phyloP scores from a whole-genome alignment of 805 yeast genomes.

The Isabelozyma rhagii region DNA sequence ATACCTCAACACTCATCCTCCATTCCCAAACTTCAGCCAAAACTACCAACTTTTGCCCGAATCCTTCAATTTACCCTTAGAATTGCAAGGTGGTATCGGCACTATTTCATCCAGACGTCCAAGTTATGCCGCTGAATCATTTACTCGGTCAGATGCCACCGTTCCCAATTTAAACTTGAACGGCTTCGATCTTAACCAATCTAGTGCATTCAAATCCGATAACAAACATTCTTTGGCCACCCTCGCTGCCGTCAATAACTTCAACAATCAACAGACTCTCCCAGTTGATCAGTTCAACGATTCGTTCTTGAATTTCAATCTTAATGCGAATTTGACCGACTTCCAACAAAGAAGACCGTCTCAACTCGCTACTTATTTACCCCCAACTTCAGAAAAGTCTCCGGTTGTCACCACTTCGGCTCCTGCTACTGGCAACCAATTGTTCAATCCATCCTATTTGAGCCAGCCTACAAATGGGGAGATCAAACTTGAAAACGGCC shows the following conservation, averaged over 20 bases:
- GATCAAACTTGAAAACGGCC: conserved; percentile 58
- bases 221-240: conserved; percentile 15
- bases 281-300: conserved; percentile 25
- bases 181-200: not conserved
- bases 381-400: not conserved
- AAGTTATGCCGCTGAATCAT: conserved; percentile 66
- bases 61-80: conserved; percentile 50
- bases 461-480: conserved; percentile 1
- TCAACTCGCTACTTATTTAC: conserved; percentile 24
- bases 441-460: not conserved
- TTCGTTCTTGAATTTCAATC: conserved; percentile 23
- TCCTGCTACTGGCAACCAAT: not conserved
- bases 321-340: conserved; percentile 32
- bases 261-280: conserved; percentile 12
- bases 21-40: not conserved
- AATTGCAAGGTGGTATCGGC: conserved; percentile 63
- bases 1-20: not conserved
- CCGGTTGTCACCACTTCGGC: not conserved
- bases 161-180: not conserved
- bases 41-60: conserved; percentile 11
- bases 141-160: conserved; percentile 34
- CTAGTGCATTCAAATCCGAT: not conserved
- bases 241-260: conserved; percentile 27
- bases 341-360: conserved; percentile 43
- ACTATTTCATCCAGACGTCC: conserved; percentile 69